Evolutionary conservation across 2,329 filamentous ascomycete species (phyloP).

Genomic region (Epichloe gansuensis): DNA sequence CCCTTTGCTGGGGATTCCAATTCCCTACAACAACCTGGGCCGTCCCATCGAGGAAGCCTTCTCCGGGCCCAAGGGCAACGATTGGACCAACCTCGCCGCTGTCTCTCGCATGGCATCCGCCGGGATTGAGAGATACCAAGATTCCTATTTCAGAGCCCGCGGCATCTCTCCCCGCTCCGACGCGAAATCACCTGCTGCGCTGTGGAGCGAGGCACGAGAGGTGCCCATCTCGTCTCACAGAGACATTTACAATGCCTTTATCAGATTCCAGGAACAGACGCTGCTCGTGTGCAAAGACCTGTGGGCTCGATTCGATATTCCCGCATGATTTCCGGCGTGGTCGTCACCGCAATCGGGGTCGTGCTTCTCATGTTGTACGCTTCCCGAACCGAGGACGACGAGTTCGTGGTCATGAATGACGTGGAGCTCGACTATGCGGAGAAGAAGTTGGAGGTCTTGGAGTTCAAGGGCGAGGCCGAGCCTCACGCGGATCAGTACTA

Average conservation of each 20-base stretch:
- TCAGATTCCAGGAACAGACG: conserved; percentile 65
- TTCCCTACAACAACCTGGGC: conserved; percentile 93
- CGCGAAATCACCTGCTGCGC: conserved; percentile 22
- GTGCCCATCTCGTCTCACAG: conserved; percentile 17
- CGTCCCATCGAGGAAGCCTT: conserved; percentile 92
- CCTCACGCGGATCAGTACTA: conserved; percentile 26
- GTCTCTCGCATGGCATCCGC: conserved; percentile 70
- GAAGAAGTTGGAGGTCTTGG: conserved; percentile 40
- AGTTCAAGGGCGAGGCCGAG: conserved; percentile 24
- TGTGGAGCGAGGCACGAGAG: conserved; percentile 35
- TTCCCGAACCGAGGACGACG: conserved; percentile 42
- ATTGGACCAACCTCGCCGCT: conserved; percentile 65
- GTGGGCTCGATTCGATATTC: conserved; percentile 86
- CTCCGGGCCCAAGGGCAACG: conserved; percentile 51
- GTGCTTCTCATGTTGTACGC: conserved; percentile 63
- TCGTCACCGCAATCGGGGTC: conserved; percentile 56
- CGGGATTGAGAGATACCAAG: conserved; percentile 81
- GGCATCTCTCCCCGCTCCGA: conserved; percentile 51
- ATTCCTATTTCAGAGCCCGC: conserved; percentile 64
- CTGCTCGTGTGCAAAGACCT: conserved; percentile 68
- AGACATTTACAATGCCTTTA: conserved; percentile 46
- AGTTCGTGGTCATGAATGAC: conserved; percentile 41
- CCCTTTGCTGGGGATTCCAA: conserved; percentile 82
- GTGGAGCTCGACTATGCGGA: conserved; percentile 48
- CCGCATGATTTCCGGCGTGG: conserved; percentile 73